A percentile compares a stretch with the other conserved stretches of the same genome.
These are phyloP conservation scores for Saturnispora besseyi DNA, from an alignment of 805 yeast species.

Conservation along the genomic window DNA sequence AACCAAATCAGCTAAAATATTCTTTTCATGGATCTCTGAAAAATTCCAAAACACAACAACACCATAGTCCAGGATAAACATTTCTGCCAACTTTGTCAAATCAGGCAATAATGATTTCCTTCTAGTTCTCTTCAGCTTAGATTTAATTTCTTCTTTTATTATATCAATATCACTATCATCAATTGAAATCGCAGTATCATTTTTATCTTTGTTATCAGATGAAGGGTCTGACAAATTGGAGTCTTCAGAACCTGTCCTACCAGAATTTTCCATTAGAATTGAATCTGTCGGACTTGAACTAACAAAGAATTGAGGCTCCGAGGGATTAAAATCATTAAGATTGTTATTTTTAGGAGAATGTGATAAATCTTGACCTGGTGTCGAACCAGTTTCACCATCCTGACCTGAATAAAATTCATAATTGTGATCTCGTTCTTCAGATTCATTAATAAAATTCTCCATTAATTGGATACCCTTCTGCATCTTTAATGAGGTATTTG, in stretches of 20 bases:
- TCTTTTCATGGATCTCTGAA: slow-evolving; percentile 85
- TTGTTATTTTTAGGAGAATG: slow-evolving; percentile 13
- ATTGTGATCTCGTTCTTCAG: slow-evolving; percentile 85
- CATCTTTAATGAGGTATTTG: slow-evolving; percentile 45
- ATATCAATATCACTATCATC: neutral
- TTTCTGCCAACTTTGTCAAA: slow-evolving; percentile 64
- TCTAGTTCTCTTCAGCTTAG: neutral
- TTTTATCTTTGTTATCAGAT: neutral
- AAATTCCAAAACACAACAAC: slow-evolving; percentile 98
- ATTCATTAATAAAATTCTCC: slow-evolving; percentile 69
- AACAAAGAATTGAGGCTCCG: slow-evolving; percentile 87
- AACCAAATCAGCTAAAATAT: slow-evolving; percentile 84
- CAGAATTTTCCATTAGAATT: slow-evolving; percentile 15
- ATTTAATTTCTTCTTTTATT: neutral
- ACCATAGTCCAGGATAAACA: slow-evolving; percentile 86
- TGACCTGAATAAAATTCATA: slow-evolving; percentile 83
- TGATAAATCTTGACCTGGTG: slow-evolving; percentile 16
- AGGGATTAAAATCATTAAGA: slow-evolving; percentile 64
- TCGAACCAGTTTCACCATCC: slow-evolving; percentile 33
- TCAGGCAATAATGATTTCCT: slow-evolving; percentile 29
- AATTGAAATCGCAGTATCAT: neutral
- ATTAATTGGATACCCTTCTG: slow-evolving; percentile 38
- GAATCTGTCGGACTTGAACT: slow-evolving; percentile 28
- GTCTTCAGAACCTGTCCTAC: slow-evolving; percentile 3
- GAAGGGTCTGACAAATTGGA: neutral